Conservation (phyloP, 2,329 filamentous ascomycete genomes). For the Calonectria multiphialidica region DNA sequence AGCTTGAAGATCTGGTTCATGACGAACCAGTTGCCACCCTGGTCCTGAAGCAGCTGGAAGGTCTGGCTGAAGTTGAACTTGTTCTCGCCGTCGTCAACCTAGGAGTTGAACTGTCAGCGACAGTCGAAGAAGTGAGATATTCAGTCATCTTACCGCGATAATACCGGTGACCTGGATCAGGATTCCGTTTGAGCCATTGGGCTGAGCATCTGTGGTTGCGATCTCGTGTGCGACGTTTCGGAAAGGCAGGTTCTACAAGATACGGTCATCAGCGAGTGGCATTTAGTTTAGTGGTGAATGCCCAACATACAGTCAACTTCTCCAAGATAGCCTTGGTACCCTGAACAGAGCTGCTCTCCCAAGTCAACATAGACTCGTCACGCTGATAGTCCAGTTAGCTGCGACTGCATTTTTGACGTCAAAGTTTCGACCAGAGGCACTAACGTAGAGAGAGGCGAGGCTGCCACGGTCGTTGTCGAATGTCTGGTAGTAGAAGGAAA, state of each 20-base stretch:
- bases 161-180: conserved; percentile 90
- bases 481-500: conserved; percentile 89
- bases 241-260: conserved; percentile 79
- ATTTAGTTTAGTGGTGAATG: not conserved
- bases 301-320: conserved; percentile 80
- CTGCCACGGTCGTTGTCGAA: conserved; percentile 80
- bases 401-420: too few relatives aligned
- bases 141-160: conserved; percentile 74
- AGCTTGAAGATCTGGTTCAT: conserved; percentile 97
- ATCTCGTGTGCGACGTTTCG: conserved; percentile 84
- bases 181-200: conserved; percentile 73
- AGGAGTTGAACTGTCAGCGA: conserved; percentile 11
- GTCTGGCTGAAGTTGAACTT: conserved; percentile 93
- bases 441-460: conserved; percentile 84
- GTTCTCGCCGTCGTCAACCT: conserved; percentile 88
- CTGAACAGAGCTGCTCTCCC: conserved; percentile 78
- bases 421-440: conserved; percentile 44
- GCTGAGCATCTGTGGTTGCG: conserved; percentile 86
- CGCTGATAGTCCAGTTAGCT: conserved; percentile 65
- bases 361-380: conserved; percentile 91
- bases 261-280: conserved; percentile 21
- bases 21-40: conserved; percentile 81
- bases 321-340: conserved; percentile 77
- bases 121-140: not conserved
- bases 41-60: conserved; percentile 85